Evolutionary conservation across 805 yeast genomes (phyloP).

Genomic region (Kregervanrija delftensis): DNA sequence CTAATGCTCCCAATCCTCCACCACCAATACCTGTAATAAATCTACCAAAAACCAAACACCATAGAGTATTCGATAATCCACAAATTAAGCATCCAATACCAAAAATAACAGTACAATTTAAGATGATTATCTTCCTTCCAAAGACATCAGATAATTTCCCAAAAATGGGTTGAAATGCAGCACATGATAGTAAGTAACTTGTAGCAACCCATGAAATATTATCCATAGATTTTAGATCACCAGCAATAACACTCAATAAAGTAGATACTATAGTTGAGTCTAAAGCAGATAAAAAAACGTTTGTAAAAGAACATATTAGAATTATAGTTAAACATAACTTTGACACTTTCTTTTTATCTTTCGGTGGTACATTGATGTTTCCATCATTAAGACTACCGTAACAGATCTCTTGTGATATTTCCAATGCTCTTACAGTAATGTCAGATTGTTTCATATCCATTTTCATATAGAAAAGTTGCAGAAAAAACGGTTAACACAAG

Average conservation of each 20-base stretch:
- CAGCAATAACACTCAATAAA: conserved; percentile 40
- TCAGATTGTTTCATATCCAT: too few species aligned
- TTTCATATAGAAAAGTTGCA: too few species aligned
- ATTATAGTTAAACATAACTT: neutral
- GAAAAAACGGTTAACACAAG: too few species aligned
- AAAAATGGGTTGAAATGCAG: conserved; percentile 46
- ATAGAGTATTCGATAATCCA: conserved; percentile 32
- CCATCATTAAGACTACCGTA: too few species aligned
- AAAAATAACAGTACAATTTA: conserved; percentile 26
- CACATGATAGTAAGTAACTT: conserved; percentile 32
- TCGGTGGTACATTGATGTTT: too few species aligned
- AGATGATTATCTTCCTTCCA: conserved; percentile 36
- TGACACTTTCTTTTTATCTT: too few species aligned
- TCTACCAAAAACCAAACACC: conserved; percentile 45
- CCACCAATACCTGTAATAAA: conserved; percentile 83
- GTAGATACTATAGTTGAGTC: conserved; percentile 50
- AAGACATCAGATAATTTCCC: conserved; percentile 48
- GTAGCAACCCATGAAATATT: conserved; percentile 36
- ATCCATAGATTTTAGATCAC: conserved; percentile 38
- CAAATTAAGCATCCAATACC: conserved; percentile 35
- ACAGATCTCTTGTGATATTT: too few species aligned
- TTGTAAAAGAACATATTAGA: conserved; percentile 11
- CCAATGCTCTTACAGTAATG: too few species aligned
- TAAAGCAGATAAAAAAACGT: conserved; percentile 37
- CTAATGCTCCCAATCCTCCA: conserved; percentile 70